Evolutionary conservation across 257 asterid species (phyloP).

Genomic region (Lithospermum erythrorhizon): DNA sequence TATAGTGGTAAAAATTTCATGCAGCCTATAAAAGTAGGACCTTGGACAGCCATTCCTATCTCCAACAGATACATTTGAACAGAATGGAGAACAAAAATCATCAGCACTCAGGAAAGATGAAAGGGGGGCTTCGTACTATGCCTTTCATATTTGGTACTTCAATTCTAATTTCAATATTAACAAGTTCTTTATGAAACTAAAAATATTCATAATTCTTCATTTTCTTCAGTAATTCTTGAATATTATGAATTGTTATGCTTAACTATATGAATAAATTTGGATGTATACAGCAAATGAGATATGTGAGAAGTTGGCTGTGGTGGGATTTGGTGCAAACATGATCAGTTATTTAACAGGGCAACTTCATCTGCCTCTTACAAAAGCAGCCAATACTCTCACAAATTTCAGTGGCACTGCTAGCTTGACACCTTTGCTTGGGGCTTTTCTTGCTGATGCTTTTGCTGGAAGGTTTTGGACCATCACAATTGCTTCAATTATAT

Average conservation of each 20-base stretch:
- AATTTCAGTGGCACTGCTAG: conserved; percentile 79
- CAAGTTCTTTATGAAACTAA: too few species aligned
- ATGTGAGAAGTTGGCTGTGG: conserved; percentile 84
- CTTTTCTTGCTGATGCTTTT: conserved; percentile 65
- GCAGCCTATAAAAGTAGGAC: too few species aligned
- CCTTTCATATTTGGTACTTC: background rate
- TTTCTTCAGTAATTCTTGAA: too few species aligned
- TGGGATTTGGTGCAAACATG: conserved; percentile 72
- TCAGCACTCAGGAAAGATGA: too few species aligned
- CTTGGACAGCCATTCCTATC: too few species aligned
- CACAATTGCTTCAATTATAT: conserved; percentile 57
- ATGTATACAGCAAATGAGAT: conserved; percentile 60
- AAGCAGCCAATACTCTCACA: conserved; percentile 82
- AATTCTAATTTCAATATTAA: too few species aligned
- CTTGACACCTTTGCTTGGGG: conserved; percentile 72
- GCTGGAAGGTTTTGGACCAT: conserved; percentile 89
- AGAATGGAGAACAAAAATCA: too few species aligned
- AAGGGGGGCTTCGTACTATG: background rate
- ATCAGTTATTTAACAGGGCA: conserved; percentile 58
- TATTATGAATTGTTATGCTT: background rate
- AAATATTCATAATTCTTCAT: too few species aligned
- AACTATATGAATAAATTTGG: too few species aligned
- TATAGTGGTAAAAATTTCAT: too few species aligned
- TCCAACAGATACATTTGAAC: too few species aligned
- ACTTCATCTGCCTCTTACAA: conserved; percentile 60